A percentile compares a stretch with the other conserved stretches of the same genome.
These are phyloP conservation scores for Pelagophyceae sp. DNA, from an alignment of 352 stramenopile genomes.

Conservation along the genomic window DNA sequence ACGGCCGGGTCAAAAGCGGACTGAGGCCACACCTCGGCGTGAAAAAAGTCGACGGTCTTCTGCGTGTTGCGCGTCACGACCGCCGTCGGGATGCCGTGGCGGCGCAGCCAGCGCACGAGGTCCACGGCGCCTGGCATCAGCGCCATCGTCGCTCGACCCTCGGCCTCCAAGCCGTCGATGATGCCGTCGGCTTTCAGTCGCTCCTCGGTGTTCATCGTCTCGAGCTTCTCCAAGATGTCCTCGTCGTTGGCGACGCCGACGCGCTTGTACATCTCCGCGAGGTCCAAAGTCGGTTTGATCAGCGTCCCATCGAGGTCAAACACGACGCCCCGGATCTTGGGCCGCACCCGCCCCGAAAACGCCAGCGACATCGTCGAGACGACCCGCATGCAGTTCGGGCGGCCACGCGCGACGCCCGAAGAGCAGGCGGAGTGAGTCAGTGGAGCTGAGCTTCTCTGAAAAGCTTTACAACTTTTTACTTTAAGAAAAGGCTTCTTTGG, in stretches of 20 bases:
- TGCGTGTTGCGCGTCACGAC: conserved; percentile 37
- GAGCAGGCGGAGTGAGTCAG: too few species aligned
- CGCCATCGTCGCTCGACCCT: conserved; percentile 28
- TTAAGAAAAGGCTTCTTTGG: too few species aligned
- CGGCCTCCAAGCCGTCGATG: conserved; percentile 41
- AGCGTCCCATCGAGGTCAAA: conserved; percentile 19
- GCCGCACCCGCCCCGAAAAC: too few species aligned
- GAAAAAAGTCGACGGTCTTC: conserved; percentile 25
- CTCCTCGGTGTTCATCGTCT: background rate
- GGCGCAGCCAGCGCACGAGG: conserved; percentile 27
- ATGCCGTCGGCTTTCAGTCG: conserved; percentile 13
- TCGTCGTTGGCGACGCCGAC: conserved; percentile 24
- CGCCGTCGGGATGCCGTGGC: conserved; percentile 30
- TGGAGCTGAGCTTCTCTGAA: too few species aligned
- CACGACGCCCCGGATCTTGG: conserved; percentile 14
- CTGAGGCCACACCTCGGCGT: background rate
- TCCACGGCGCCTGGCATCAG: conserved; percentile 35
- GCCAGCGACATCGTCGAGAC: too few species aligned
- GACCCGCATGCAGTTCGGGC: too few species aligned
- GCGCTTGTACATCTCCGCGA: conserved; percentile 33
- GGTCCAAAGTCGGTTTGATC: background rate
- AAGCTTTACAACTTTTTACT: too few species aligned
- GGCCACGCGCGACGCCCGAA: too few species aligned
- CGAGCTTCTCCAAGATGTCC: conserved; percentile 35
- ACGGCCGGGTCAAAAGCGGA: conserved; percentile 24